Percentiles rank a stretch among this genome's conserved stretches.
Evolutionary conservation across 2,329 filamentous ascomycete species (phyloP).

Genomic region (Diaporthe citrichinensis): DNA sequence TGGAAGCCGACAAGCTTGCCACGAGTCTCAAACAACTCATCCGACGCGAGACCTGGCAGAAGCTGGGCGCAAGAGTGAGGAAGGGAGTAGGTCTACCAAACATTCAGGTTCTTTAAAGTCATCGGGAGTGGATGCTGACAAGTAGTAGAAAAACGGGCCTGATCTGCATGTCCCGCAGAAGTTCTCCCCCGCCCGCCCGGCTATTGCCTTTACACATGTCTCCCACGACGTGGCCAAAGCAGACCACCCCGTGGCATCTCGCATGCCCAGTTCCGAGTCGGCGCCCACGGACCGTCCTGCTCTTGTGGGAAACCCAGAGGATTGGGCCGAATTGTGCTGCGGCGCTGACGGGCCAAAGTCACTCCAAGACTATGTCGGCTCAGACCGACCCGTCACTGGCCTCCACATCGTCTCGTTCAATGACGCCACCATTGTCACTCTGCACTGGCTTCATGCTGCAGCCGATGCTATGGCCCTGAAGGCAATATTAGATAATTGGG

Average conservation of each 20-base stretch:
- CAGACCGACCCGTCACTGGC: constrained; percentile 57
- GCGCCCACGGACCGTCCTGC: constrained; percentile 44
- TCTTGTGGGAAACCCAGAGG: constrained; percentile 47
- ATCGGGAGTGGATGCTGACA: neutral
- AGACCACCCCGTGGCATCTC: constrained; percentile 53
- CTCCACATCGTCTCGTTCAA: constrained; percentile 60
- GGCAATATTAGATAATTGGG: constrained; percentile 58
- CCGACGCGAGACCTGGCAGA: constrained; percentile 45
- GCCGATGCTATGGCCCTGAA: constrained; percentile 58
- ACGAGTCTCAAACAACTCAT: constrained; percentile 44
- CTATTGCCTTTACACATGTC: constrained; percentile 53
- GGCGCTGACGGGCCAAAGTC: constrained; percentile 45
- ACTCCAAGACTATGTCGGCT: constrained; percentile 54
- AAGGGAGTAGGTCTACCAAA: constrained; percentile 29
- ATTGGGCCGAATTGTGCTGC: constrained; percentile 45
- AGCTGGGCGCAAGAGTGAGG: constrained; percentile 45
- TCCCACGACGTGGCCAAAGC: constrained; percentile 48
- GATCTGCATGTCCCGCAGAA: constrained; percentile 31
- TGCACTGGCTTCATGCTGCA: constrained; percentile 59
- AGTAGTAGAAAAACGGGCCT: constrained; percentile 5
- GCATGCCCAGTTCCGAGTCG: constrained; percentile 45
- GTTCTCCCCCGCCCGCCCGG: constrained; percentile 52
- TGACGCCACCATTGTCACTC: constrained; percentile 58
- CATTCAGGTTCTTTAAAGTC: neutral
- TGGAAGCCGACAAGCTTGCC: constrained; percentile 45